Evolutionary conservation across 768 basidiomycete species (phyloP).

Genomic region (Amanita subjunquillea): DNA sequence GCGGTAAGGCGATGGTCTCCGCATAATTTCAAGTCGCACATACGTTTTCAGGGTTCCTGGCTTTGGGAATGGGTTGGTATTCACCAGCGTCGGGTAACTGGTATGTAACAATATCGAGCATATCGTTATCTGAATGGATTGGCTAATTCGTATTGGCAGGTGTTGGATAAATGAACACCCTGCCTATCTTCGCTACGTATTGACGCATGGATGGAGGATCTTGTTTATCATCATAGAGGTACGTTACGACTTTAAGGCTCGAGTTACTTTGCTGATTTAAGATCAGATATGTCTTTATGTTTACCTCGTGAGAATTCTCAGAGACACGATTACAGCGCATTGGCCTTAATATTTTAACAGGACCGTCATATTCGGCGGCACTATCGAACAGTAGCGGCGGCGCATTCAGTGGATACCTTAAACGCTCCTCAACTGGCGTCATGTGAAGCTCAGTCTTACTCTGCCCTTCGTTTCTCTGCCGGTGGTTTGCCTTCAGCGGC

Average conservation of each 20-base stretch:
- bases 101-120: neutral
- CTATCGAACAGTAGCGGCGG: neutral
- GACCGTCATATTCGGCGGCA: slow-evolving; percentile 3
- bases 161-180: slow-evolving; percentile 7
- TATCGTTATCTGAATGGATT: neutral
- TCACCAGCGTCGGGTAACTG: slow-evolving; percentile 8
- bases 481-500: neutral
- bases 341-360: neutral
- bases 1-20: neutral
- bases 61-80: slow-evolving; percentile 8
- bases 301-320: neutral
- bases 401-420: neutral
- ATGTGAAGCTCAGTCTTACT: neutral
- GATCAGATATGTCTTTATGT: neutral
- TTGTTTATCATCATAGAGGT: slow-evolving; percentile 10
- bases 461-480: neutral
- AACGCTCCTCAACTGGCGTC: neutral
- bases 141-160: neutral
- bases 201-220: slow-evolving; percentile 9
- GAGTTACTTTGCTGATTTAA: no score
- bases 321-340: no score
- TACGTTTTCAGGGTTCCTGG: slow-evolving; percentile 4
- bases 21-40: neutral
- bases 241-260: slow-evolving; percentile 11
- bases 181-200: slow-evolving; percentile 7